Conservation (phyloP, 441 rosid genomes). For the Adansonia madagascariensis region DNA sequence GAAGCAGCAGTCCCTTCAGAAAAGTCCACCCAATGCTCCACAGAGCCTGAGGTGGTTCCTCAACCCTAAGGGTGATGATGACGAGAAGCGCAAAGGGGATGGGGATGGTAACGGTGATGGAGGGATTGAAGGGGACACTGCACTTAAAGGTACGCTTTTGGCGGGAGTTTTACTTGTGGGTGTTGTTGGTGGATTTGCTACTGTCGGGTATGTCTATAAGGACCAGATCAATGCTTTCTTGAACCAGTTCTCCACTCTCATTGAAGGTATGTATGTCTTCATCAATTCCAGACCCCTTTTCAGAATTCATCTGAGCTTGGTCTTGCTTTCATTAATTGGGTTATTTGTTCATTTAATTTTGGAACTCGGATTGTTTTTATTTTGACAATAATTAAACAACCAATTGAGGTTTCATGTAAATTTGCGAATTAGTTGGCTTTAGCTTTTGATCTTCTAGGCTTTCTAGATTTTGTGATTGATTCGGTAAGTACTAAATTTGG, state of each 20-base stretch:
- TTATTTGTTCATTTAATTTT: neutral
- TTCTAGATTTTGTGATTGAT: neutral
- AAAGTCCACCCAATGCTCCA: conserved; percentile 53
- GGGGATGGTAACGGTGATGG: conserved; percentile 33
- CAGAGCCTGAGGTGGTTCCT: conserved; percentile 75
- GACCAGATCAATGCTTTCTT: conserved; percentile 83
- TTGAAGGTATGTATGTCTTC: conserved; percentile 61
- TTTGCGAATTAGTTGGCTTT: neutral
- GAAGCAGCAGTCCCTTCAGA: conserved; percentile 65
- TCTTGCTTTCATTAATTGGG: neutral
- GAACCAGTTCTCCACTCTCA: conserved; percentile 74
- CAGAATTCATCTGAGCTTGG: neutral
- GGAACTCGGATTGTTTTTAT: neutral
- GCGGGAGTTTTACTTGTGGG: conserved; percentile 88
- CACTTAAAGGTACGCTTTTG: conserved; percentile 77
- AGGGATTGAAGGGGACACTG: conserved; percentile 57
- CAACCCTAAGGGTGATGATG: conserved; percentile 57
- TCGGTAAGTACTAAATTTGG: neutral
- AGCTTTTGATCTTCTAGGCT: neutral
- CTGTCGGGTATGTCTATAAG: conserved; percentile 72
- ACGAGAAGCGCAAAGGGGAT: conserved; percentile 28
- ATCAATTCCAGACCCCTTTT: conserved; percentile 11
- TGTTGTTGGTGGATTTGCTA: conserved; percentile 78
- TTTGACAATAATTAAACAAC: neutral
- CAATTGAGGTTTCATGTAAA: neutral